These are phyloP conservation scores for Rhododendron griersonianum DNA, from an alignment of 148 eudicot species.

Conservation along the genomic window DNA sequence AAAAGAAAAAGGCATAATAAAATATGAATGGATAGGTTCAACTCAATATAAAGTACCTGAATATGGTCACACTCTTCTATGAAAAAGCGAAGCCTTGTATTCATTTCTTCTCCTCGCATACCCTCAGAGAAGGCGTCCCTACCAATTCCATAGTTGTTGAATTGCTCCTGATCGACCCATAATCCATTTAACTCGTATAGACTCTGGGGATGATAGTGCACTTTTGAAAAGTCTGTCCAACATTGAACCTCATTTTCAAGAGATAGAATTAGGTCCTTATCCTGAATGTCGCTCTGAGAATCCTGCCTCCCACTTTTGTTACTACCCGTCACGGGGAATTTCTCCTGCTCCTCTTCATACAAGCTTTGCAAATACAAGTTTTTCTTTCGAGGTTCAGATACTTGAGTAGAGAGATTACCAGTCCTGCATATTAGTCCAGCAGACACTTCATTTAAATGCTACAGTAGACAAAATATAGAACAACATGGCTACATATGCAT, in stretches of 20 bases:
- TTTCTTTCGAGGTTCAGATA: constrained; percentile 62
- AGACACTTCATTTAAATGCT: constrained; percentile 13
- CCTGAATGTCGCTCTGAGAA: constrained; percentile 37
- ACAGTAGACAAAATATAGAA: constrained; percentile 1
- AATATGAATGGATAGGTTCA: not conserved
- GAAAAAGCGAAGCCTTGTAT: constrained; percentile 83
- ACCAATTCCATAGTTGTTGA: constrained; percentile 73
- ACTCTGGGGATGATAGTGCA: constrained; percentile 90
- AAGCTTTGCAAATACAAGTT: constrained; percentile 84
- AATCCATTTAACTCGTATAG: constrained; percentile 74
- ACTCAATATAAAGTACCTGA: constrained; percentile 49
- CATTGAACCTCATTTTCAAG: constrained; percentile 70
- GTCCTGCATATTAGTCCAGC: constrained; percentile 47
- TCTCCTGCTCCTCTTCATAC: constrained; percentile 53
- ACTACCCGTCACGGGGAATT: constrained; percentile 14
- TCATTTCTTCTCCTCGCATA: constrained; percentile 66
- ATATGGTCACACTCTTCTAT: constrained; percentile 86
- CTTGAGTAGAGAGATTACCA: constrained; percentile 54
- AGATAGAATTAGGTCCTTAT: constrained; percentile 52
- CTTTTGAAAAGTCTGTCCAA: constrained; percentile 96
- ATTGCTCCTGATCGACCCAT: constrained; percentile 58
- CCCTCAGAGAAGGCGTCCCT: constrained; percentile 67
- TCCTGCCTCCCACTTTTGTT: constrained; percentile 27
- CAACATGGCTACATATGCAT: not conserved
- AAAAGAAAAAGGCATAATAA: not conserved